phyloP scores from a whole-genome alignment of 345 rosid species.

The Moringa oleifera region DNA sequence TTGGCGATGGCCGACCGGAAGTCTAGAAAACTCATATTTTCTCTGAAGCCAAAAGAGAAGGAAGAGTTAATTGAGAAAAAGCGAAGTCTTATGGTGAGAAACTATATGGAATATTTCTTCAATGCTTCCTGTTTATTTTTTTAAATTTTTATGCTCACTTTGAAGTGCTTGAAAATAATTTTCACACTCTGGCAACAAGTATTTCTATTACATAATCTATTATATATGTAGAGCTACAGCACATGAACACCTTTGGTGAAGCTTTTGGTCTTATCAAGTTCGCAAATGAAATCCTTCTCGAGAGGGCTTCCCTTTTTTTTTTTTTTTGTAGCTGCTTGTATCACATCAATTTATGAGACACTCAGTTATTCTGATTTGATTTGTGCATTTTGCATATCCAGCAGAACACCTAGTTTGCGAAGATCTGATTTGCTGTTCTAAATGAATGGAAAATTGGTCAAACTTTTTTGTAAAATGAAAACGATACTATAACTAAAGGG shows the following conservation, averaged over 20 bases:
- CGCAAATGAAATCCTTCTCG: not conserved
- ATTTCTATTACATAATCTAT: no score
- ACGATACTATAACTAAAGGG: not conserved
- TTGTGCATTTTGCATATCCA: not conserved
- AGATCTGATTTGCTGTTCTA: not conserved
- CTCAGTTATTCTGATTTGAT: no score
- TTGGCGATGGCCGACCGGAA: constrained; percentile 58
- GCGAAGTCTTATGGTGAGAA: constrained; percentile 74
- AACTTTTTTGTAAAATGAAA: not conserved
- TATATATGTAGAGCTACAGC: not conserved
- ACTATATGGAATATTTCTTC: constrained; percentile 2
- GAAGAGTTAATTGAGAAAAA: constrained; percentile 68
- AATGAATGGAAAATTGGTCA: not conserved
- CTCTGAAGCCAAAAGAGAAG: constrained; percentile 76
- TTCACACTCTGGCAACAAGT: not conserved
- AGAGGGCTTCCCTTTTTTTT: not conserved
- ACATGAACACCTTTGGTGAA: not conserved
- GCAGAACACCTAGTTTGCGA: not conserved
- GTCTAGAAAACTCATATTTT: constrained; percentile 65
- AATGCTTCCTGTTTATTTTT: not conserved
- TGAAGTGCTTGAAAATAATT: not conserved
- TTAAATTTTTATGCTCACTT: not conserved
- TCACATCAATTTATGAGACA: no score
- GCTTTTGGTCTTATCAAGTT: not conserved
- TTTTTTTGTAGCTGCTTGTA: not conserved